Evolutionary conservation across 2,329 filamentous ascomycete species (phyloP).

Genomic region (Rutstroemia sp.): DNA sequence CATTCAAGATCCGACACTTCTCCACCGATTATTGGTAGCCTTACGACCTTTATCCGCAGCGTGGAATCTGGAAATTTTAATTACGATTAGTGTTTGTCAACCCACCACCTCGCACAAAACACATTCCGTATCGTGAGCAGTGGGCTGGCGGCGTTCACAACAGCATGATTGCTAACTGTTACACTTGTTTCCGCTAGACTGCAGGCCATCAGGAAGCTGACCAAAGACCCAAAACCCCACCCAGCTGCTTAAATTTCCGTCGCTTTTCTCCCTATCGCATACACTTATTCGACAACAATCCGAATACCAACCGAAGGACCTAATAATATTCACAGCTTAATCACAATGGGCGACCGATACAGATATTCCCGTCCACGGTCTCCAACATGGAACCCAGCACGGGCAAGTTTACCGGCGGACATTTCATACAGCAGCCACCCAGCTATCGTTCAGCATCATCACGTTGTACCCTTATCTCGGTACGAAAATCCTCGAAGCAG

Average conservation of each 20-base stretch:
- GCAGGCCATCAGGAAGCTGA: not conserved
- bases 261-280: not conserved
- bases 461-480: slow-evolving; percentile 40
- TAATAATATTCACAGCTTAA: not conserved
- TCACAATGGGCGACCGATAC: slow-evolving; percentile 40
- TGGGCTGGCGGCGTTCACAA: not conserved
- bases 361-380: slow-evolving; percentile 38
- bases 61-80: not conserved
- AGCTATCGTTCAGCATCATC: slow-evolving; percentile 36
- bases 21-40: slow-evolving; percentile 6
- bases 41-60: not conserved
- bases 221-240: not conserved
- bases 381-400: slow-evolving; percentile 41
- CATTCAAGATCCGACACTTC: slow-evolving; percentile 2
- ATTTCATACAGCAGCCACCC: slow-evolving; percentile 21
- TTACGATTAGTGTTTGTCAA: not conserved
- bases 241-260: not conserved
- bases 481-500: slow-evolving; percentile 32
- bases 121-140: not conserved
- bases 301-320: not conserved
- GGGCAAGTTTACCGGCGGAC: slow-evolving; percentile 45
- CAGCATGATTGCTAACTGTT: slow-evolving; percentile 4
- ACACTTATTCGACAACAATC: not conserved
- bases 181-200: not conserved
- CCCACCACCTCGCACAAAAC: not conserved